phyloP scores from a whole-genome alignment of 495 filamentous ascomycete species.

The Tuber umbilicatum region DNA sequence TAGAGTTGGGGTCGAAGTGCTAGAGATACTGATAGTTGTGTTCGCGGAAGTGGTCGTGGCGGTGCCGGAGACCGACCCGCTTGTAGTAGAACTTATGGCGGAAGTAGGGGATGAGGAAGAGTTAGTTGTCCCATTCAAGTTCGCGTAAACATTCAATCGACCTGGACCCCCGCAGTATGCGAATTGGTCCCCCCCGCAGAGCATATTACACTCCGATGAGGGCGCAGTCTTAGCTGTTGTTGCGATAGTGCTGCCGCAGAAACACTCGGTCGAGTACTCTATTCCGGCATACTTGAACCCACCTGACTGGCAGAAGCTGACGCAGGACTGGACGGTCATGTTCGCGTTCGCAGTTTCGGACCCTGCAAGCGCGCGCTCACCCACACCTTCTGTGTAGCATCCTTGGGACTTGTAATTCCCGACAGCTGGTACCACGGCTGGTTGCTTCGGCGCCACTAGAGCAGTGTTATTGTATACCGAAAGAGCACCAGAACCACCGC shows the following conservation, averaged over 20 bases:
- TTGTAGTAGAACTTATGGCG: not conserved
- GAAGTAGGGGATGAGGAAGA: not conserved
- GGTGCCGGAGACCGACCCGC: not conserved
- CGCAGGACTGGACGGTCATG: constrained; percentile 47
- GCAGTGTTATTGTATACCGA: constrained; percentile 44
- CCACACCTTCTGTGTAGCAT: constrained; percentile 53
- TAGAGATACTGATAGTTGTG: not conserved
- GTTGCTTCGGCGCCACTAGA: constrained; percentile 23
- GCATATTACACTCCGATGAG: constrained; percentile 37
- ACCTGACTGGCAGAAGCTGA: constrained; percentile 41
- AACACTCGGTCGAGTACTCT: constrained; percentile 41
- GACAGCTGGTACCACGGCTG: constrained; percentile 11
- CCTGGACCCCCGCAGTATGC: constrained; percentile 47
- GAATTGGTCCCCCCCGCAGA: constrained; percentile 42
- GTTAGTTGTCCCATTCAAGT: not conserved
- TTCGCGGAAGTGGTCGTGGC: not conserved
- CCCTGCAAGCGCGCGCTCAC: constrained; percentile 48
- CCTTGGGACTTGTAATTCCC: constrained; percentile 43
- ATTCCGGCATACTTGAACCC: constrained; percentile 48
- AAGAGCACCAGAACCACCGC: constrained; percentile 45
- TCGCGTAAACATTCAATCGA: constrained; percentile 44
- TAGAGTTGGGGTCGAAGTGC: constrained; percentile 4
- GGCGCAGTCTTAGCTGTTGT: constrained; percentile 25
- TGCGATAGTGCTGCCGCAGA: constrained; percentile 39
- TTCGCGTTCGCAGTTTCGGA: not conserved